Base-by-base conservation (phyloP, 2,329 filamentous ascomycete species). In the Epichloe festucae region DNA sequence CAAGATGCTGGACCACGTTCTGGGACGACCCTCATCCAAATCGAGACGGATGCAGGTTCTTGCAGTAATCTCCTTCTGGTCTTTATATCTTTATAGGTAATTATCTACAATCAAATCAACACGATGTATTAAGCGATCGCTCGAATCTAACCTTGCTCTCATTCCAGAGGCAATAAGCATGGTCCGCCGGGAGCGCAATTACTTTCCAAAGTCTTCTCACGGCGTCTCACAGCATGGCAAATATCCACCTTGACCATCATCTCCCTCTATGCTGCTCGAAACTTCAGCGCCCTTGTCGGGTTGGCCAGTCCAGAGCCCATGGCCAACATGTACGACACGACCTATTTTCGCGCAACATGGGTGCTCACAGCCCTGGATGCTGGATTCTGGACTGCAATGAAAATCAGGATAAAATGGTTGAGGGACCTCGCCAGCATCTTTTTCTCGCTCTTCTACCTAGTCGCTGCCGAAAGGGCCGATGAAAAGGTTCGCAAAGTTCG, bases 351-450 rank as follows among this genome's bases (percentile, higher is more conserved):
- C 47, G 93, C 93, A 51, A 98, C 93, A 64, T 98, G 93, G 93
- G 81, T 97, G 15, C 83, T 93, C 50, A 98, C 93, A 0, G 93
- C 89, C 0, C 71, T 98, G 54, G 93, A 98, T 61, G 93, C 93
- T 5, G 93, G 93, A 1, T 98, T 96, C 67, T 98, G 93, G 93
- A 95, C 89, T 0, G 93, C 93, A 36, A 98, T 98, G 93, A 85
- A 82, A 61, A 90, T 98, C 56, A 80, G 79, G 46, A 65, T 65
- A 49, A 89, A 86, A 60, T 90, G 87, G 81, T 59, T 95, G 42
- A 78, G 89, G 40, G 90, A 97, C 64, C 64, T 95, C 14, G 80
- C 86, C 10, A 89, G 88, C 63, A 75, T 97, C 19, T 73, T 88
- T 46, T 97, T 96, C 67, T 87, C 87, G 0, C 64, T 85, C 11